Conservation (phyloP, 192 early-diverging fungal genomes). For the Linnemannia zychae region DNA sequence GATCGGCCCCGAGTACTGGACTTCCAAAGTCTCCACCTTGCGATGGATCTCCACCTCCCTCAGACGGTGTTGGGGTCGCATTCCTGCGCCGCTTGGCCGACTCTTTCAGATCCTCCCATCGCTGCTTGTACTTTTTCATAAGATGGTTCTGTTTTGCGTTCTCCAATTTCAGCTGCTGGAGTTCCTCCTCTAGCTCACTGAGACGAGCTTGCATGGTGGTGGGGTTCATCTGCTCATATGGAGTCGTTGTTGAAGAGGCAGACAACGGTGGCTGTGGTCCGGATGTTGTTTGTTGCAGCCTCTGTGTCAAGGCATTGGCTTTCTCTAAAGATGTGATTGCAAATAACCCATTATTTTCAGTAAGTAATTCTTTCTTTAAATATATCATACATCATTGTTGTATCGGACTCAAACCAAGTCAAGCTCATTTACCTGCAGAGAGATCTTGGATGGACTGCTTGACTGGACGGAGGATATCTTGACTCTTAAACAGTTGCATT, state of each 20-base stretch:
- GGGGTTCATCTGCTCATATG: slow-evolving; percentile 22
- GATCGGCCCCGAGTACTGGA: background rate
- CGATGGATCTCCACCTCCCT: background rate
- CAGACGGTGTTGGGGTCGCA: slow-evolving; percentile 7
- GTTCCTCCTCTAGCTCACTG: slow-evolving; percentile 72
- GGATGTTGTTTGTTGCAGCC: background rate
- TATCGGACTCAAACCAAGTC: background rate
- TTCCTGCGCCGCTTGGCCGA: slow-evolving; percentile 69
- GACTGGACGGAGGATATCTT: slow-evolving; percentile 49
- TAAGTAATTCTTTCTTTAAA: background rate
- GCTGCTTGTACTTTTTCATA: slow-evolving; percentile 78
- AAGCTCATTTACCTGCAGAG: slow-evolving; percentile 13
- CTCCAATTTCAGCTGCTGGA: slow-evolving; percentile 59
- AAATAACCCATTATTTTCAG: background rate
- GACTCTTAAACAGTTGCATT: slow-evolving; percentile 49
- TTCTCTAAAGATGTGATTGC: background rate
- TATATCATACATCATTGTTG: background rate
- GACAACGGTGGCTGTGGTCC: background rate
- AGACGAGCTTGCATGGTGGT: slow-evolving; percentile 58
- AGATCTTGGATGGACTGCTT: slow-evolving; percentile 49
- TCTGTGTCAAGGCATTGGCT: background rate
- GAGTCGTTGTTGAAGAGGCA: background rate
- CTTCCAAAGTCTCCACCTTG: background rate
- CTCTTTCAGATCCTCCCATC: slow-evolving; percentile 87
- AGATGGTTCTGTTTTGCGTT: slow-evolving; percentile 65